Conservation (phyloP, 2,329 filamentous ascomycete species). For the Colletotrichum cuscutae region DNA sequence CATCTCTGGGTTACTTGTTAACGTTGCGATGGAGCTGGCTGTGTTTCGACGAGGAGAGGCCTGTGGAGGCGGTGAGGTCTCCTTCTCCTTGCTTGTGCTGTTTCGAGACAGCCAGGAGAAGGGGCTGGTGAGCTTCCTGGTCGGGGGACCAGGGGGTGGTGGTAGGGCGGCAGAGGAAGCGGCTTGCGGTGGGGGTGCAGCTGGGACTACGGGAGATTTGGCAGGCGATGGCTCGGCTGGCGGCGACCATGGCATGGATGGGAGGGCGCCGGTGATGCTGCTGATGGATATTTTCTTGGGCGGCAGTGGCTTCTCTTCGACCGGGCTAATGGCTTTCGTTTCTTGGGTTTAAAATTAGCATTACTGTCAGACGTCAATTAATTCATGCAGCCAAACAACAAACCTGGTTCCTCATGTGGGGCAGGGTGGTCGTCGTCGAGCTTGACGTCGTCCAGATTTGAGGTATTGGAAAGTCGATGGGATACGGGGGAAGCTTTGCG, state of each 20-base stretch:
- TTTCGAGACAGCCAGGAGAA: slow-evolving; percentile 86
- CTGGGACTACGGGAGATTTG: slow-evolving; percentile 54
- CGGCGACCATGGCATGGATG: slow-evolving; percentile 78
- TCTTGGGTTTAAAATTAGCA: slow-evolving; percentile 26
- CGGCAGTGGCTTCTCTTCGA: slow-evolving; percentile 48
- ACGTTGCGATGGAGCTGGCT: slow-evolving; percentile 80
- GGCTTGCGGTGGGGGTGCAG: slow-evolving; percentile 44
- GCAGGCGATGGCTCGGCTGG: slow-evolving; percentile 59
- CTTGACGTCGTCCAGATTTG: slow-evolving; percentile 70
- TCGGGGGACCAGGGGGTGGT: slow-evolving; percentile 49
- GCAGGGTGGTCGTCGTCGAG: slow-evolving; percentile 68
- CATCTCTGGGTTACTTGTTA: slow-evolving; percentile 84
- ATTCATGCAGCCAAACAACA: slow-evolving; percentile 33
- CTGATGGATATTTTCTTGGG: slow-evolving; percentile 71
- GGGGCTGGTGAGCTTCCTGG: slow-evolving; percentile 85
- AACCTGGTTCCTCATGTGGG: slow-evolving; percentile 46
- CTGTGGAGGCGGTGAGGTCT: slow-evolving; percentile 61
- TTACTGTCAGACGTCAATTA: slow-evolving; percentile 29
- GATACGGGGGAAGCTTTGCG: slow-evolving; percentile 52
- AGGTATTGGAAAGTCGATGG: slow-evolving; percentile 57
- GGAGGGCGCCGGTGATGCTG: slow-evolving; percentile 78
- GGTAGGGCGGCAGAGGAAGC: slow-evolving; percentile 41
- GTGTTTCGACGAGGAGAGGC: slow-evolving; percentile 73
- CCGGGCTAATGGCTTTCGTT: slow-evolving; percentile 42
- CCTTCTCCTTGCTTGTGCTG: slow-evolving; percentile 67